Evolutionary conservation across 306 rosid species (phyloP), one percentile per base, ranked within the genome.

Genomic region (Vicia faba): DNA sequence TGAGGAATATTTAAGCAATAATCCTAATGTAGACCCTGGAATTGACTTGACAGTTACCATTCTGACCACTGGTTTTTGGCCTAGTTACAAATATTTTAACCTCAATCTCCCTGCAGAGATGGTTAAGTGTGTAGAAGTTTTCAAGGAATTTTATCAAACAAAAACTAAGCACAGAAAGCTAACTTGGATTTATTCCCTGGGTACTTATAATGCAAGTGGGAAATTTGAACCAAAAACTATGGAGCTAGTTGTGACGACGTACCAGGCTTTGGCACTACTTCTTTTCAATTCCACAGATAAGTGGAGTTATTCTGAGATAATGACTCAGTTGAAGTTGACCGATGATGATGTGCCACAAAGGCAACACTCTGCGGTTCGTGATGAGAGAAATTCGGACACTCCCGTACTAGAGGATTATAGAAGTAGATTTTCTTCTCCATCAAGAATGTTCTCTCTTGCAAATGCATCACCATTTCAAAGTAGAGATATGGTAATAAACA

Each of bases 171-270:
- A 92, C 66, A 75, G 96, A 75, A 92, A 92, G 69, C 96, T 92
- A 40, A 87, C 98, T 5, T 92, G 98, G 98, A 89, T 92, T 68
- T 89, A 84, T 84, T 89, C 98, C 23, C 71, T 92, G 96, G 98
- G 98, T 7, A 89, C 92, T 25, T 89, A 96, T 79, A 81, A 87
- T 64, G 75, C 89, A 38, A 87, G 12, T 48, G 96, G 92, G 45
- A 89, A 92, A 72, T 92, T 92, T 70, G 98, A 87, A 11, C 81
- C 91, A 45, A 89, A 87, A 75, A 48, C 86, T 19, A 84, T 92
- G 82, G 98, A 92, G 80, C 80, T 92, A 77, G 79, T 92, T 66
- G 98, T 92, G 61, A 87, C 98, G 36, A 92, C 98, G 23, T 87
- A 92, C 82, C 98, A 92, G 91, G n/a, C n/a, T n/a, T n/a, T n/a